A percentile compares a stretch with the other conserved stretches of the same genome.
Evolutionary conservation across 208 protist genomes (phyloP).

Genomic region (Angomonas deanei): DNA sequence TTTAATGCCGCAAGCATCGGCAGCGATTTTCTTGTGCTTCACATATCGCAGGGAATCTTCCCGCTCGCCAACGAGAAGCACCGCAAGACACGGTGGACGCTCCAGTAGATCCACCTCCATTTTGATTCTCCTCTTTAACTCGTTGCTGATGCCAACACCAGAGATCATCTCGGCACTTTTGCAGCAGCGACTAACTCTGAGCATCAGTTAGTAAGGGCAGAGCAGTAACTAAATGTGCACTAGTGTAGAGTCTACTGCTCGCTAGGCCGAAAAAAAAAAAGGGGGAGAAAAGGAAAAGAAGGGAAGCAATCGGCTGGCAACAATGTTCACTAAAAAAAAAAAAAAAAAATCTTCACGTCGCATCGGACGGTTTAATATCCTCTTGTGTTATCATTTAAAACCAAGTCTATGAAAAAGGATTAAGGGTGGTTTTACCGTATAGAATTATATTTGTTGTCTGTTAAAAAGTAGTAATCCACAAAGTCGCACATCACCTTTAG

Average conservation of each 20-base stretch:
- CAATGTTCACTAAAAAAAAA: not conserved
- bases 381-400: no score
- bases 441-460: no score
- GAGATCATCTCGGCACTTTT: constrained; percentile 35
- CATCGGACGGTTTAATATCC: no score
- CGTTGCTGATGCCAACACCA: constrained; percentile 29
- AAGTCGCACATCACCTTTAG: not conserved
- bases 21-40: constrained; percentile 35
- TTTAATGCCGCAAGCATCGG: constrained; percentile 38
- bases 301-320: no score
- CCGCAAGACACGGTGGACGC: constrained; percentile 75
- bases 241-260: no score
- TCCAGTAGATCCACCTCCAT: constrained; percentile 20
- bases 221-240: no score
- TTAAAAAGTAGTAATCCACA: not conserved
- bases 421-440: no score
- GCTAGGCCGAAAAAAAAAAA: no score
- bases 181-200: not conserved
- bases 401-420: no score
- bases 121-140: constrained; percentile 30
- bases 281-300: no score
- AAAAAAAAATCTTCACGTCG: no score
- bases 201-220: constrained; percentile 6
- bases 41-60: constrained; percentile 84
- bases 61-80: constrained; percentile 91